Percentiles rank a stretch among this genome's conserved stretches.
These are phyloP conservation scores for Dacryopinax spathularia DNA, from an alignment of 768 basidiomycete species.

Conservation along the genomic window DNA sequence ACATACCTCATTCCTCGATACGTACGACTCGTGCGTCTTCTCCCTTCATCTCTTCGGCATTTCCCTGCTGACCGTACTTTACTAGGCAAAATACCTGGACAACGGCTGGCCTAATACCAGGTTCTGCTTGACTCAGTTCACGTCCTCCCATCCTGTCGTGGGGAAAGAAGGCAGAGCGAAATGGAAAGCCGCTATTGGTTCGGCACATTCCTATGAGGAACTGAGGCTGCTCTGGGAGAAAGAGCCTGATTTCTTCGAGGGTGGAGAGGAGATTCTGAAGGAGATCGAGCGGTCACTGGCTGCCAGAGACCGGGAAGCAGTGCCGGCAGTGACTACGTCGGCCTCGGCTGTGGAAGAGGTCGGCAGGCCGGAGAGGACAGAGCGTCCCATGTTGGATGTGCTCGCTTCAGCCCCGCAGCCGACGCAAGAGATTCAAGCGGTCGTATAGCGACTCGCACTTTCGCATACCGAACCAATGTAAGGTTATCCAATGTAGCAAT, in stretches of 20 bases:
- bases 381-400: background rate
- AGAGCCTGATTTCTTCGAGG: background rate
- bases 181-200: background rate
- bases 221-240: background rate
- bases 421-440: background rate
- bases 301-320: too few relatives aligned
- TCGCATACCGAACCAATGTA: background rate
- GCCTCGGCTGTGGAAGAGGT: too few relatives aligned
- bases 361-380: background rate
- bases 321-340: too few relatives aligned
- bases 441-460: background rate
- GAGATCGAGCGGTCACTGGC: background rate
- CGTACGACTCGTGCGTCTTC: constrained; percentile 46
- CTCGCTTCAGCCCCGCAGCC: background rate
- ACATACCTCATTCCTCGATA: constrained; percentile 55
- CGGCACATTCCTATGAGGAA: background rate
- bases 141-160: constrained; percentile 28
- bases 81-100: constrained; percentile 57
- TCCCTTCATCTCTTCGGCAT: constrained; percentile 10
- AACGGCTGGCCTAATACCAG: constrained; percentile 78
- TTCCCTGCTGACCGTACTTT: background rate
- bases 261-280: background rate
- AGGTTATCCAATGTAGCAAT: background rate
- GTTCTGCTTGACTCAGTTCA: constrained; percentile 75
- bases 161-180: background rate